A percentile compares a stretch with the other conserved stretches of the same genome.
Conservation (phyloP, 441 rosid genomes). For the Jatropha multifida region DNA sequence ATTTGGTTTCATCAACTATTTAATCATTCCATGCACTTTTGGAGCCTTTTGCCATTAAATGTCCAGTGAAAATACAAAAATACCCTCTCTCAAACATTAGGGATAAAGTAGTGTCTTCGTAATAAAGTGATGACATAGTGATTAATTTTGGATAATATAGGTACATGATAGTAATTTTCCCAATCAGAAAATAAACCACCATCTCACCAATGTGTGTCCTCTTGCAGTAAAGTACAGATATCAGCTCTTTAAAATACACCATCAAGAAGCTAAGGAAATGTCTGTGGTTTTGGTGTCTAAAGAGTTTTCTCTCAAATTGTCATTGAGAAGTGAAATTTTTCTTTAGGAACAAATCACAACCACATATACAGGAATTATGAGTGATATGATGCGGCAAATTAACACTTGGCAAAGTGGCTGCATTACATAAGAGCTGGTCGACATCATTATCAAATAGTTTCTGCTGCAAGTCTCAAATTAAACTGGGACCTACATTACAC, state of each 20-base stretch:
- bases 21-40: too few species aligned
- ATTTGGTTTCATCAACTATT: too few species aligned
- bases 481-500: not conserved
- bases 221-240: not conserved
- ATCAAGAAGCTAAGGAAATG: not conserved
- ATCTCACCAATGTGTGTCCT: not conserved
- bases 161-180: too few species aligned
- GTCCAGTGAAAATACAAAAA: too few species aligned
- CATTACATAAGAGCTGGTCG: not conserved
- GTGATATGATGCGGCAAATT: not conserved
- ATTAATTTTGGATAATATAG: too few species aligned
- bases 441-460: slow-evolving; percentile 1
- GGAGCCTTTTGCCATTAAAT: too few species aligned
- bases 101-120: too few species aligned
- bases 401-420: not conserved
- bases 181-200: not conserved
- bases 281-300: not conserved
- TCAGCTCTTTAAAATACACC: not conserved
- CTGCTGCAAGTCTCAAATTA: not conserved
- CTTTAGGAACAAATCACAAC: not conserved
- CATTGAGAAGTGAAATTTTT: not conserved
- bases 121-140: too few species aligned
- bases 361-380: not conserved
- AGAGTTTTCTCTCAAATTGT: not conserved
- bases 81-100: too few species aligned